Evolutionary conservation across 352 stramenopile genomes (phyloP).

Genomic region (Globisporangium splendens): DNA sequence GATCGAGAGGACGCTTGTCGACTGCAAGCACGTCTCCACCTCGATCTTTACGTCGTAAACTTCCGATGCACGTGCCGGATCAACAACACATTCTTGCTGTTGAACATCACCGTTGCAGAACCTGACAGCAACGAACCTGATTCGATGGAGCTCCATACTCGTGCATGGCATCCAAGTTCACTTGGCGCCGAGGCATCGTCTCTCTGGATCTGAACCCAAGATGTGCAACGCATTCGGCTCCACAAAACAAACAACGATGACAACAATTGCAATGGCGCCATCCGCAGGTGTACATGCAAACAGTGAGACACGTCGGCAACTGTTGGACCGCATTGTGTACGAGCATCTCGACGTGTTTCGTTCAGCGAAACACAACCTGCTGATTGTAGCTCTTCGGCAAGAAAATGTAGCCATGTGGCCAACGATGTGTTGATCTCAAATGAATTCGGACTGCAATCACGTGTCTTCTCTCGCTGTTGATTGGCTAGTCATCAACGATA

Average conservation of each 20-base stretch:
- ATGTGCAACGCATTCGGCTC: conserved; percentile 10
- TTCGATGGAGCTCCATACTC: conserved; percentile 20
- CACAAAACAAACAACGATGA: neutral
- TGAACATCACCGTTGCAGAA: conserved; percentile 21
- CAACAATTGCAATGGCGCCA: too few relatives aligned
- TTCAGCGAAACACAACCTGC: conserved; percentile 21
- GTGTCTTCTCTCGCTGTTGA: neutral
- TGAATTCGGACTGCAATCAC: too few relatives aligned
- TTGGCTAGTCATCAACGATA: neutral
- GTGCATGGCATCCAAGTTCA: conserved; percentile 21
- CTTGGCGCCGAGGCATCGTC: conserved; percentile 10
- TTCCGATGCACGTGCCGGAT: conserved; percentile 25
- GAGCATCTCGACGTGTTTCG: conserved; percentile 35
- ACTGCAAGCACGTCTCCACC: neutral
- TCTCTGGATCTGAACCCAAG: conserved; percentile 16
- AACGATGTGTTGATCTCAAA: neutral
- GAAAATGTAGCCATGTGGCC: conserved; percentile 9
- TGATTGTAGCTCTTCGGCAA: conserved; percentile 20
- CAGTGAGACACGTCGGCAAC: conserved; percentile 10
- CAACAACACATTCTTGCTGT: conserved; percentile 23
- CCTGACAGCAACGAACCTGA: conserved; percentile 18
- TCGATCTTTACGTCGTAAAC: conserved; percentile 10
- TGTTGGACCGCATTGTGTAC: conserved; percentile 18
- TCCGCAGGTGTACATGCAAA: neutral
- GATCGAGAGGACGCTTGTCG: conserved; percentile 10